A percentile compares a stretch with the other conserved stretches of the same genome.
These are phyloP conservation scores for Amylostereum chailletii DNA, from an alignment of 1,284 basidiomycete genomes.

Conservation along the genomic window DNA sequence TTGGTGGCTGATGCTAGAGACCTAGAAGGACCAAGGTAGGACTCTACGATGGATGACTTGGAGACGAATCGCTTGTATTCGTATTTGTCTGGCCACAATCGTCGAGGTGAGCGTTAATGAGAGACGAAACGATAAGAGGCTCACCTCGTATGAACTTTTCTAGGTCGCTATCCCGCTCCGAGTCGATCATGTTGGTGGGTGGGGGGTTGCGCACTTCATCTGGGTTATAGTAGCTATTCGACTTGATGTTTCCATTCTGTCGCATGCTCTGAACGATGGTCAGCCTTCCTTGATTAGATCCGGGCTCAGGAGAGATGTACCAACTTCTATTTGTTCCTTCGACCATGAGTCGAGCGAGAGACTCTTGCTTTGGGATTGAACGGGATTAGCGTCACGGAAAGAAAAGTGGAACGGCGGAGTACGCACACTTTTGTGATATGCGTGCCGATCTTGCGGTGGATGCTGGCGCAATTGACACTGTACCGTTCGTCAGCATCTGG, in stretches of 20 bases:
- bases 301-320: conserved; percentile 17
- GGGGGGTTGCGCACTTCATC: conserved; percentile 71
- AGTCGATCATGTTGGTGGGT: conserved; percentile 70
- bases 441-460: conserved; percentile 84
- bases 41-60: conserved; percentile 16
- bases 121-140: conserved; percentile 16
- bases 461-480: conserved; percentile 75
- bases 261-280: conserved; percentile 53
- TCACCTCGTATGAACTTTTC: conserved; percentile 76
- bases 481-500: conserved; percentile 3
- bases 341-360: conserved; percentile 78
- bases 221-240: conserved; percentile 68
- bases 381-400: conserved; percentile 1
- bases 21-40: conserved; percentile 22
- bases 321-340: conserved; percentile 77
- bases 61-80: conserved; percentile 57
- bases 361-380: conserved; percentile 54
- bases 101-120: background rate
- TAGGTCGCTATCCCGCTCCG: conserved; percentile 75
- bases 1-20: conserved; percentile 17
- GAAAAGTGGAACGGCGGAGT: conserved; percentile 8
- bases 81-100: conserved; percentile 50
- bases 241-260: conserved; percentile 67
- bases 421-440: conserved; percentile 79
- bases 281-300: conserved; percentile 6